A percentile compares a stretch with the other conserved stretches of the same genome.
Conservation (phyloP, 2,329 filamentous ascomycete species). For the Penicillium sp. region DNA sequence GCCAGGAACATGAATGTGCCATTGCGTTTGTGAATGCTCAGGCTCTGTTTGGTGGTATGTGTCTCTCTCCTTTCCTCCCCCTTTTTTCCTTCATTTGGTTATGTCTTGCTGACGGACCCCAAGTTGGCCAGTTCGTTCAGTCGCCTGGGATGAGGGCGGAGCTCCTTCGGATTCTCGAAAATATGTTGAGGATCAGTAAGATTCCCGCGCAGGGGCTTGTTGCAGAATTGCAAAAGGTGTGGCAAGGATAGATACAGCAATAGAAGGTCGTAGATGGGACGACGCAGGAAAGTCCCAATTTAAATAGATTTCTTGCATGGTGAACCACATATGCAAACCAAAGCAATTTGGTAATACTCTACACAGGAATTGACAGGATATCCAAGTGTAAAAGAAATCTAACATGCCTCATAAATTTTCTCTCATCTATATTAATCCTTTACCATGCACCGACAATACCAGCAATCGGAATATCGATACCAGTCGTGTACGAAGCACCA, state of each 20-base stretch:
- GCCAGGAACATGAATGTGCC: conserved; percentile 25
- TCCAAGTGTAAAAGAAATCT: too few relatives aligned
- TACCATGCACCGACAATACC: conserved; percentile 44
- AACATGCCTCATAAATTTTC: too few relatives aligned
- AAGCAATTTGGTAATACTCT: too few relatives aligned
- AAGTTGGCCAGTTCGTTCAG: conserved; percentile 24
- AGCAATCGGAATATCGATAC: conserved; percentile 45
- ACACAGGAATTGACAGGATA: too few relatives aligned
- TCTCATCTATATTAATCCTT: not conserved
- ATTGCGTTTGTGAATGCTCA: conserved; percentile 29
- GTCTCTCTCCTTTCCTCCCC: not conserved
- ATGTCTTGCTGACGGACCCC: not conserved
- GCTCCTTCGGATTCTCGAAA: conserved; percentile 18
- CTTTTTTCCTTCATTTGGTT: not conserved
- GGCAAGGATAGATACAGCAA: conserved; percentile 26
- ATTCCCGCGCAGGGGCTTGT: conserved; percentile 21
- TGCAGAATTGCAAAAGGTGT: conserved; percentile 16
- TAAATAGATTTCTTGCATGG: not conserved
- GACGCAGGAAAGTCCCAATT: not conserved
- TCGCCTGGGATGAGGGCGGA: conserved; percentile 18
- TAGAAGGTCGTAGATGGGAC: not conserved
- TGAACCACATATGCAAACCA: not conserved
- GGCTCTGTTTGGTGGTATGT: conserved; percentile 27
- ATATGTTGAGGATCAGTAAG: conserved; percentile 24
- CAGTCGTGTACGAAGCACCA: conserved; percentile 42